Base-by-base conservation (phyloP, 768 basidiomycete genomes). In the Suillus americanus region DNA sequence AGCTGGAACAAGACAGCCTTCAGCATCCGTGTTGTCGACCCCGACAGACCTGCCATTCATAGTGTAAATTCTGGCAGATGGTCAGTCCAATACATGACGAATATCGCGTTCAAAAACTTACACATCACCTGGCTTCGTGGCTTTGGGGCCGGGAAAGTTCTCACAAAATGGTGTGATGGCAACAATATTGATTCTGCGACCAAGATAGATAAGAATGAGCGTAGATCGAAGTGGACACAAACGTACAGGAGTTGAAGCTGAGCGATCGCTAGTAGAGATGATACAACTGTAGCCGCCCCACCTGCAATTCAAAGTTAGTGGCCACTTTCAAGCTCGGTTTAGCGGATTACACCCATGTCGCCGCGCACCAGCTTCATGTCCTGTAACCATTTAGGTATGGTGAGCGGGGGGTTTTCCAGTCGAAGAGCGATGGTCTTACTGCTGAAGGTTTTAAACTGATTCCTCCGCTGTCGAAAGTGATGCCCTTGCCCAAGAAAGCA, bases 11-110 rank as follows among this genome's bases (percentile, higher is more conserved):
- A 94, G 78, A 14, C 91, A 86, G 13, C 91, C 92, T 71, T 92
- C 92, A 7, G 91, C 91, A 72, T 93, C 94, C 0, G 94, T 95
- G 74, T 94, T 94, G 76, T 94, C 92, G 33, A 95, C 84, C 72
- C 95, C 92, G 20, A 95, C 83, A 0, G 89, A 87, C 75, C 93
- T 94, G 43, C 94, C 92, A 68, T 94, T 94, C 90, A 93, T 94
- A 5, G 92, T 33, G 20, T 54, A 54, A 67, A 94, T 70, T 50
- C 91, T 93, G 66, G 2, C 20, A 13, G 38, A 62, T 56, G n/a
- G 62, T 12, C 3, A 9, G 16, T 18, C 13, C 16, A 38, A 8
- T 16, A 66, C 33, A 50, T 23, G 13, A 51, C 14, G 20, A 12
- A 65, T 50, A 54, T 38, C 12, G 40, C 38, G 40, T 20, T 64